Base-by-base conservation (phyloP, 768 basidiomycete species). In the Suillus paluster region DNA sequence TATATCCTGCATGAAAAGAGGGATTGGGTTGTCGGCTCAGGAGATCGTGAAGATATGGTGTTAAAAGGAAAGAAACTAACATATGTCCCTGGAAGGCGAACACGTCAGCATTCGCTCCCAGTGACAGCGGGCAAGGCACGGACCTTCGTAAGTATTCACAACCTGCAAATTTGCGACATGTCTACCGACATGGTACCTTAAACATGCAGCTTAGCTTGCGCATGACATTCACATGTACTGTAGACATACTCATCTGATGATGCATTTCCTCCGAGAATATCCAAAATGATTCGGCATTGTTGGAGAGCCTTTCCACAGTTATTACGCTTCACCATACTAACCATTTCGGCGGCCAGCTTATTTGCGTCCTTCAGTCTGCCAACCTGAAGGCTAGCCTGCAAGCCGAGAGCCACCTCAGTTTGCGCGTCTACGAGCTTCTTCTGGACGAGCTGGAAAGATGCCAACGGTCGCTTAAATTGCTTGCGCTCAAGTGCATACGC, bases 351-450 rank as follows among this genome's bases (percentile, higher is more conserved):
- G 2, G 91, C 86, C 23, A 85, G 67, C 67, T 78, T 82, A 59
- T 89, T 85, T 63, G 78, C 71, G 59, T 98, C 96, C 79, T 97
- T 97, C 64, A 98, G 79, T 34, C 95, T 82, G 2, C 96, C 96
- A 4, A 91, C 90, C 71, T 92, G 92, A 34, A 91, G 74, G 66
- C 87, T 89, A 7, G 90, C 89, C 46, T 86, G 82, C 27, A 94
- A 78, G 7, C 95, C 94, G 14, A 96, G 80, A 1, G 90, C 85
- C 10, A 88, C 85, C 70, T 97, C 94, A 2, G 89, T 92, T 65
- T 95, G 90, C 14, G 97, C 95, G 66, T 98, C 95, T 4, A 91
- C 95, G 17, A 99, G 83, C 77, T 99, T 99, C 86, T 97, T 97
- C 75, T 98, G 96, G 19, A 98, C 83, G n/a, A 99, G 88, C 75